Base-by-base conservation (phyloP, 148 eudicot species). In the Amaranthus palmeri region DNA sequence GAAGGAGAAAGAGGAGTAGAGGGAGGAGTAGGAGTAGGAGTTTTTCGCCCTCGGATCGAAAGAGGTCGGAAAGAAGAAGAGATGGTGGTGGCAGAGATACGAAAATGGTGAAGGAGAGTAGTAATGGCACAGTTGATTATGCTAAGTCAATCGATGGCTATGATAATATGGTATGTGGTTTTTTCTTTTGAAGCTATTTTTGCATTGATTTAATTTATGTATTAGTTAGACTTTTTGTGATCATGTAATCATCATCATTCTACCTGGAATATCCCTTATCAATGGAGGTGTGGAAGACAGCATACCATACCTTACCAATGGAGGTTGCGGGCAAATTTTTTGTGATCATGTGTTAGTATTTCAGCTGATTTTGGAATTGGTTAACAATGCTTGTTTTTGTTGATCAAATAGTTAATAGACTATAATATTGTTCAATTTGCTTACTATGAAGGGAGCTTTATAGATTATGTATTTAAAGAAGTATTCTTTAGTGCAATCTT, bases 101-200 rank as follows among this genome's bases (percentile, higher is more conserved):
- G 73, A 68, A 59, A 44, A 71, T 58, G n/a, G 76, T 46, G 51
- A 83, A 59, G 77, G 82, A 82, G 71, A 86, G 76, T 54, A 70
- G 69, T 14, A 80, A 71, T 79, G 86, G 76, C 48, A 75, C 44
- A 14, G 69, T 82, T 68, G 92, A 89, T 86, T 87, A 76, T 84
- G 83, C 86, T 13, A 81, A 75, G 52, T 61, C 85, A 72, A 91
- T 93, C 71, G 76, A 77, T 72, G 97, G 96, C 6, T 93, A 89
- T 76, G 85, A 89, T 58, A 72, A 81, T 17, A 87, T 93, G 98
- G 98, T 91, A 83, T 50, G 70, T 69, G 18, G 25, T 56, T 74
- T 11, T 66, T 2, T 14, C 44, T 48, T 56, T 50, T 18, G 3
- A 8, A 25, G 63, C 62, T 3, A 49, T 43, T 60, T 77, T 52